Percentiles rank a stretch among this genome's conserved stretches.
These are phyloP conservation scores for Elsinoe australis DNA, from an alignment of 2,329 filamentous ascomycete genomes.

Conservation along the genomic window DNA sequence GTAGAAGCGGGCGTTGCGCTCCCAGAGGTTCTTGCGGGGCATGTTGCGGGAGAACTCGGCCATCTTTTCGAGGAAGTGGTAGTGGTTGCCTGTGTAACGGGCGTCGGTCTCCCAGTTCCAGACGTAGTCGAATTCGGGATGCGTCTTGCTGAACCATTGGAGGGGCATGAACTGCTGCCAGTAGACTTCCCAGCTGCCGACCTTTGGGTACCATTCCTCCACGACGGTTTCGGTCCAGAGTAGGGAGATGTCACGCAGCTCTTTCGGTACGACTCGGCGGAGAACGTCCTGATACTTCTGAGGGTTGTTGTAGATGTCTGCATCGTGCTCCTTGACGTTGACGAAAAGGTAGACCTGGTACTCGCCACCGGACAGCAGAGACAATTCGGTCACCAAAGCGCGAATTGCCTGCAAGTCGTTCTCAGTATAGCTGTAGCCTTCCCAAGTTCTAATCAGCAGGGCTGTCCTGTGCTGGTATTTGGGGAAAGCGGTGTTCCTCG, in stretches of 20 bases:
- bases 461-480: constrained; percentile 40
- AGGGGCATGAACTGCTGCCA: constrained; percentile 62
- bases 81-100: constrained; percentile 71
- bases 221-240: constrained; percentile 60
- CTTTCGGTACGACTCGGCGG: constrained; percentile 55
- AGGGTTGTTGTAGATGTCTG: constrained; percentile 53
- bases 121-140: constrained; percentile 71
- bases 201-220: constrained; percentile 42
- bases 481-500: constrained; percentile 13
- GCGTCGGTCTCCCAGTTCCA: constrained; percentile 85
- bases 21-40: constrained; percentile 52
- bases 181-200: constrained; percentile 43
- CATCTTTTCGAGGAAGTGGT: constrained; percentile 65
- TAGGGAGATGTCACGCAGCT: constrained; percentile 63
- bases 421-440: constrained; percentile 40
- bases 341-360: constrained; percentile 44
- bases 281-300: constrained; percentile 54
- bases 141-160: constrained; percentile 66
- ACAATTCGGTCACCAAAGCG: constrained; percentile 40
- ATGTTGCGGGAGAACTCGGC: constrained; percentile 46
- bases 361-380: constrained; percentile 40
- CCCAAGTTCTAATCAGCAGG: constrained; percentile 41
- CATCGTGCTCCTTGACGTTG: constrained; percentile 46
- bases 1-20: constrained; percentile 51
- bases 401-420: constrained; percentile 42